Evolutionary conservation across 441 rosid genomes (phyloP), one percentile per base, ranked within the genome.

Genomic region (Corymbia calophylla): DNA sequence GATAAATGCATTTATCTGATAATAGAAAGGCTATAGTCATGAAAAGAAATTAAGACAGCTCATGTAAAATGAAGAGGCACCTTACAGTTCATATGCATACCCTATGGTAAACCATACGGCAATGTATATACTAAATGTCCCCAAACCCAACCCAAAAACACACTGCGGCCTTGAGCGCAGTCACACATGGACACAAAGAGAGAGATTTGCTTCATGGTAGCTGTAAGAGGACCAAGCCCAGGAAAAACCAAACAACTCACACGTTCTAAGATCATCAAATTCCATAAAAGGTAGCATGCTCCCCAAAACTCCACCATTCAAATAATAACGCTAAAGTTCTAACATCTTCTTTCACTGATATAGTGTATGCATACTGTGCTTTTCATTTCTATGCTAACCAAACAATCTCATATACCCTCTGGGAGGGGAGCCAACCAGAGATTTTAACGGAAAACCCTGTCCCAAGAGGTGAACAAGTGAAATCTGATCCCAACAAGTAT

Each of bases 1-100:
- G 90, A 98, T 97, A 93, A 96, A 98, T 29, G 98, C 96, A 95
- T 96, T 96, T 88, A 98, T 92, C 99, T 98, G 90, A 82, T 91
- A n/a, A 90, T 73, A 49, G 60, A 89, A 87, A 73, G 58, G 17
- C 80, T 47, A 66, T 8, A 77, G 66, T 39, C 86, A 51, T 70
- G 39, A 87, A 56, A 32, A 27, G 49, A 58, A 31, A 56, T 39
- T 77, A 53, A 54, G 49, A 77, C 58, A 48, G 60, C 44, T 23
- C 10, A 49, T 44, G 87, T 32, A 88, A 77, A 88, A 60, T 62
- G 53, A 60, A 87, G 64, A 25, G 6, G 55, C 80, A 55, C 25
- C 35, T 53, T 85, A 53, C 16, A 85, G 60, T 77, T 77, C 29
- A 85, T 49, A 44, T 16, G 60, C 25, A 49, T 51, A 53, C 55